phyloP scores from a whole-genome alignment of 352 stramenopile species.

The Pythium aquatile region DNA sequence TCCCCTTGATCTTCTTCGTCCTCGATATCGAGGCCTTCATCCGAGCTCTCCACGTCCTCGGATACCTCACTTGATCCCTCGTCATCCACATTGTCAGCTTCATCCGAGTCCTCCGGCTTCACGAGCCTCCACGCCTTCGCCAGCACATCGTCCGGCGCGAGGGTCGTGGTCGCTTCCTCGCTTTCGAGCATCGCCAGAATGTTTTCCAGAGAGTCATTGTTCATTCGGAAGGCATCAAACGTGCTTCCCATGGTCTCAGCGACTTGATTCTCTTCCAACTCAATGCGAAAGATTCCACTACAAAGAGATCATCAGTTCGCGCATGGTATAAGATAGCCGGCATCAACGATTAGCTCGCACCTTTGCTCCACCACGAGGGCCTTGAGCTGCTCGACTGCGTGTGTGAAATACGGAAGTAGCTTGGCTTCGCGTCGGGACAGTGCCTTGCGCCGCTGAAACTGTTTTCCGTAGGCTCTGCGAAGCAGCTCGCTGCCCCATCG shows the following conservation, averaged over 20 bases:
- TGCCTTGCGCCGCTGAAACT: constrained; percentile 46
- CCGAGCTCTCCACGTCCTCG: neutral
- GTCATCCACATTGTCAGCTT: neutral
- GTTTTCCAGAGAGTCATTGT: constrained; percentile 4
- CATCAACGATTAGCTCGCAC: constrained; percentile 5
- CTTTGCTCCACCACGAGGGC: constrained; percentile 17
- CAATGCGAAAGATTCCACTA: constrained; percentile 14
- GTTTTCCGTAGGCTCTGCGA: constrained; percentile 51
- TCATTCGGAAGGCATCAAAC: constrained; percentile 10
- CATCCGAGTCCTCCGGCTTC: neutral
- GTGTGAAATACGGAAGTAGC: constrained; percentile 60
- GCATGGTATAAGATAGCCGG: neutral
- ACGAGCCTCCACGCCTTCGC: neutral
- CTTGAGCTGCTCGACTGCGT: constrained; percentile 60
- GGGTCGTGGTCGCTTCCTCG: neutral
- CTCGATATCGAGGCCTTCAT: neutral
- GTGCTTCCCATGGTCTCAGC: neutral
- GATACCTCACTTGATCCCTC: neutral
- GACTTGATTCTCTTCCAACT: neutral
- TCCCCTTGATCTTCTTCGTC: neutral
- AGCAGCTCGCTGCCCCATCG: constrained; percentile 59
- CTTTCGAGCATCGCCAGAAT: constrained; percentile 13
- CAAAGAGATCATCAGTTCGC: neutral
- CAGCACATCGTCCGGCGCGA: neutral
- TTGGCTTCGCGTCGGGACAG: constrained; percentile 61